Base-by-base conservation (phyloP, 2,329 filamentous ascomycete species). In the Paecilomyces niveus region DNA sequence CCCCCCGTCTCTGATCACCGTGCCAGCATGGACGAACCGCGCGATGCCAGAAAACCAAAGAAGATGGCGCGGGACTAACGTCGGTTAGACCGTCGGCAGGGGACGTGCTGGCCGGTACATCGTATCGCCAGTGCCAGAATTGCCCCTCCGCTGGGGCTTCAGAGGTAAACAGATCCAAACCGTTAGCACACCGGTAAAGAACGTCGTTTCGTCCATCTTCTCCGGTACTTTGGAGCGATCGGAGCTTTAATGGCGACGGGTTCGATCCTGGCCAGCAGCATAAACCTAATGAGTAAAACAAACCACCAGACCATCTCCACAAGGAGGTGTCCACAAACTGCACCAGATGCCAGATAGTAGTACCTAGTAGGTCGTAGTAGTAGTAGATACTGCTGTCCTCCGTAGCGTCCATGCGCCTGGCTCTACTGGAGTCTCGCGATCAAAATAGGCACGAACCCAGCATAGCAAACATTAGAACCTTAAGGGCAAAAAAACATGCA, bases 81-180 rank as follows among this genome's bases (percentile, higher is more conserved):
- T 8, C 50, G 4, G 50, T n/a, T n/a, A 68, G 68, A 69, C 58
- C 63, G 59, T 64, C 67, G 35, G n/a, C n/a, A 18, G 35, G 35
- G n/a, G 35, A 45, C 35, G 35, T 45, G 35, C 3, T 18, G 35
- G 35, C 35, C 13, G 35, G 35, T 3, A 9, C 3, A 13, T 45
- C 35, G 11, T 13, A 13, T 18, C 35, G 35, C n/a, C 35, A n/a
- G 22, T 22, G 35, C 35, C 18, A 45, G 35, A 8, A 4, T 18
- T 13, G 18, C 50, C 39, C 39, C 39, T 45, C 39, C 39, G 39
- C 26, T 7, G 26, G 26, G 26, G 39, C 15, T 8, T 45, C 18
- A 13, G 15, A 7, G 26, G 39, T 9, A 45, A 18, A 45, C 39
- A 45, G 39, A 45, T 45, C 39, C 39, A 45, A 45, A 45, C 39